Evolutionary conservation across 2,329 filamentous ascomycete genomes (phyloP).

Genomic region (Aspergillus quadrilineatus): DNA sequence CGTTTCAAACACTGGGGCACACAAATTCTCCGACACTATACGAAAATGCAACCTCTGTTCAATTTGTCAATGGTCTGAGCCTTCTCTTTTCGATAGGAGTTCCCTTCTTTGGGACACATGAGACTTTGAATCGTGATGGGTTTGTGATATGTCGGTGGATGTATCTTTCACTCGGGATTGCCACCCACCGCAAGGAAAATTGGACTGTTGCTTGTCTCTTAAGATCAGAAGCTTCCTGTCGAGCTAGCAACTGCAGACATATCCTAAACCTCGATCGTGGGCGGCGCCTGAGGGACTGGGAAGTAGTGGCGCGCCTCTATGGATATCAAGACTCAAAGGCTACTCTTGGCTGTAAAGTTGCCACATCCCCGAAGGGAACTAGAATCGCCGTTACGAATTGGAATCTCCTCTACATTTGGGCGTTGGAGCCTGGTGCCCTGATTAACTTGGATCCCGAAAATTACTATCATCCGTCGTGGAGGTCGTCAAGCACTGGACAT

Average conservation of each 20-base stretch:
- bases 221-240: slow-evolving; percentile 33
- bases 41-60: slow-evolving; percentile 26
- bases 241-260: slow-evolving; percentile 33
- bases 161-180: slow-evolving; percentile 43
- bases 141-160: slow-evolving; percentile 35
- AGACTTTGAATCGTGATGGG: slow-evolving; percentile 15
- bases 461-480: slow-evolving; percentile 35
- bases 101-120: slow-evolving; percentile 42
- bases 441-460: slow-evolving; percentile 30
- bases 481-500: slow-evolving; percentile 18
- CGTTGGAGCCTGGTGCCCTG: slow-evolving; percentile 38
- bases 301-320: slow-evolving; percentile 37
- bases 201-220: slow-evolving; percentile 41
- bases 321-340: slow-evolving; percentile 36
- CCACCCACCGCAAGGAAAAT: slow-evolving; percentile 33
- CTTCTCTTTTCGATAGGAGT: slow-evolving; percentile 40
- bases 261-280: slow-evolving; percentile 41
- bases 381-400: slow-evolving; percentile 45
- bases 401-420: slow-evolving; percentile 44
- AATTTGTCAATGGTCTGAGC: slow-evolving; percentile 24
- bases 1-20: slow-evolving; percentile 31
- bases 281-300: slow-evolving; percentile 38
- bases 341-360: slow-evolving; percentile 40
- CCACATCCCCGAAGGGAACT: slow-evolving; percentile 35
- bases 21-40: slow-evolving; percentile 20